Conservation (phyloP, 2,329 filamentous ascomycete species). For the Onygenales sp. region DNA sequence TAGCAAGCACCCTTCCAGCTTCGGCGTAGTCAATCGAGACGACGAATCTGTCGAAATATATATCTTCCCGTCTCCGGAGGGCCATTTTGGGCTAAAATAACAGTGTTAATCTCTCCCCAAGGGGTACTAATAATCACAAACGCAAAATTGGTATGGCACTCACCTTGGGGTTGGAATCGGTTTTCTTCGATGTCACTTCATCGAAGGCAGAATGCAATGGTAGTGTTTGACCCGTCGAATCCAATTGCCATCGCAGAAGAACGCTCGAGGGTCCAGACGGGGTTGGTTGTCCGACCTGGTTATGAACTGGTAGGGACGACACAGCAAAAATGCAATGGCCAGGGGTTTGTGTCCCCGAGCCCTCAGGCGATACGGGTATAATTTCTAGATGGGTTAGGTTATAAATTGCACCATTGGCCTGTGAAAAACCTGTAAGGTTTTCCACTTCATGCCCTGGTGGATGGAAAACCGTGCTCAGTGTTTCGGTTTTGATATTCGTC, state of each 20-base stretch:
- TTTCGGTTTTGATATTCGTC: conserved; percentile 28
- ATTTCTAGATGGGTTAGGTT: conserved; percentile 67
- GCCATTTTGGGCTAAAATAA: conserved; percentile 35
- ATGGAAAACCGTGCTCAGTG: conserved; percentile 22
- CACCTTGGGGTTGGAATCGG: conserved; percentile 38
- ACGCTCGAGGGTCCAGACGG: conserved; percentile 55
- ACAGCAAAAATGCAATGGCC: conserved; percentile 60
- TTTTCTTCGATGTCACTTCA: conserved; percentile 59
- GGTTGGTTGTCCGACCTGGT: conserved; percentile 45
- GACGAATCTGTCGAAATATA: conserved; percentile 60
- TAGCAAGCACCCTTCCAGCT: conserved; percentile 60
- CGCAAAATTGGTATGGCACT: conserved; percentile 16
- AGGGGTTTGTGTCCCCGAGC: conserved; percentile 42
- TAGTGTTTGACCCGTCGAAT: conserved; percentile 54
- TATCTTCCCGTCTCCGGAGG: conserved; percentile 58
- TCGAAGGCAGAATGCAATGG: conserved; percentile 60
- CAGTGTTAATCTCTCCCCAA: not conserved
- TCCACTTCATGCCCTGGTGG: conserved; percentile 16
- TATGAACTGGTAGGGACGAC: conserved; percentile 52
- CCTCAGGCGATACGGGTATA: conserved; percentile 56
- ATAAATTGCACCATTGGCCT: conserved; percentile 32
- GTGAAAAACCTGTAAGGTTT: conserved; percentile 15
- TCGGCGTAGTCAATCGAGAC: conserved; percentile 59
- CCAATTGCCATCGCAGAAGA: conserved; percentile 73
- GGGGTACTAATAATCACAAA: not conserved